These are phyloP conservation scores for Fusarium pseudonygamai DNA, from an alignment of 2,329 filamentous ascomycete genomes.

Conservation along the genomic window DNA sequence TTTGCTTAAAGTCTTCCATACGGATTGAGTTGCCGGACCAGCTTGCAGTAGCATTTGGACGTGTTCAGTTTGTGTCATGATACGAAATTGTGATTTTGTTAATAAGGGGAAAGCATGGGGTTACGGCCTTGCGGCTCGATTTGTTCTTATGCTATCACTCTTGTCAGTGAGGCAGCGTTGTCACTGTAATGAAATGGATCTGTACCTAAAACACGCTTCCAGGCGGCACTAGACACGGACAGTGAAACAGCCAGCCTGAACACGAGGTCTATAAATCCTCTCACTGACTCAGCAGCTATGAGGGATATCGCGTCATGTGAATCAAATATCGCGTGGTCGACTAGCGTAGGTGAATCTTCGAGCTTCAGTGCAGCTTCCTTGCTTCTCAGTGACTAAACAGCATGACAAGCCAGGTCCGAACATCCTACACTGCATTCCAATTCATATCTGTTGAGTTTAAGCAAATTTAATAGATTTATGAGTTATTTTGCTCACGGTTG, in stretches of 20 bases:
- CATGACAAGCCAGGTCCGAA: accelerated
- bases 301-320: not conserved
- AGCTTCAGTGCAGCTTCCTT: not conserved
- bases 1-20: not conserved
- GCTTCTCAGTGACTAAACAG: not conserved
- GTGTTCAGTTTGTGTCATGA: not conserved
- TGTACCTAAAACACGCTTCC: not conserved
- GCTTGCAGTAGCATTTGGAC: not conserved
- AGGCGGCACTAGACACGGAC: not conserved
- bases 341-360: not conserved
- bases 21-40: not conserved
- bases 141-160: not conserved
- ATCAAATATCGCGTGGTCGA: not conserved
- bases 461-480: not conserved
- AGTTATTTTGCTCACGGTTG: not conserved
- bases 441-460: not conserved
- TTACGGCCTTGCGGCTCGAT: not conserved
- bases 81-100: not conserved
- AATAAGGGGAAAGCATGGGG: accelerated
- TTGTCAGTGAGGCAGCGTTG: not conserved
- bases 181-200: not conserved
- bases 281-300: not conserved
- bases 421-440: not conserved
- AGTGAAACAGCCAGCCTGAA: not conserved
- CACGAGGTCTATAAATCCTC: not conserved